Evolutionary conservation across 805 yeast species (phyloP).

Genomic region (Metschnikowia anglica): DNA sequence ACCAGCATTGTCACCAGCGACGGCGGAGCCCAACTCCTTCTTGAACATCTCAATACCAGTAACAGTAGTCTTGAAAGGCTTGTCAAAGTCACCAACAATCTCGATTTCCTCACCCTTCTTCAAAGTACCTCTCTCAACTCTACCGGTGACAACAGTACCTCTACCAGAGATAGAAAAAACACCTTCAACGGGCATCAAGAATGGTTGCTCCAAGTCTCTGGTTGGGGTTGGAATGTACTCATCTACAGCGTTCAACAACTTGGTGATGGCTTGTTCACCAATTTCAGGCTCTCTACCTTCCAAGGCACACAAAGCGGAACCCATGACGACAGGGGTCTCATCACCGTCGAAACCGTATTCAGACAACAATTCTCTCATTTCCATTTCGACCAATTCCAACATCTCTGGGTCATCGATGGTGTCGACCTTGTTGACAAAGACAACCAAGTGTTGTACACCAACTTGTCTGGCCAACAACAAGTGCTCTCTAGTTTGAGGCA

Average conservation of each 20-base stretch:
- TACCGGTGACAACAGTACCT: constrained; percentile 99
- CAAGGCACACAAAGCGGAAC: constrained; percentile 96
- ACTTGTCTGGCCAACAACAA: constrained; percentile 97
- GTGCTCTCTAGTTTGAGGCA: constrained; percentile 99
- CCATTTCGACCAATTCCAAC: constrained; percentile 99
- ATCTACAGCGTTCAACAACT: constrained; percentile 89
- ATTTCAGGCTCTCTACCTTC: constrained; percentile 87
- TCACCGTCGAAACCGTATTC: constrained; percentile 98
- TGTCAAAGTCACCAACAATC: constrained; percentile 87
- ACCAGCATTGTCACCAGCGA: constrained; percentile 99
- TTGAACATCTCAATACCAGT: constrained; percentile 99
- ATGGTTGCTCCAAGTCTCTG: constrained; percentile 95
- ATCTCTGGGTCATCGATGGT: constrained; percentile 98
- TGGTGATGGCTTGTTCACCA: constrained; percentile 80
- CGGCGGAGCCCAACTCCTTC: constrained; percentile 95
- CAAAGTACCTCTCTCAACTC: constrained; percentile 97
- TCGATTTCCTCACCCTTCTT: constrained; percentile 99
- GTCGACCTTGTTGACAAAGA: constrained; percentile 96
- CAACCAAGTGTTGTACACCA: constrained; percentile 97
- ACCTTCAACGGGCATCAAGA: constrained; percentile 96
- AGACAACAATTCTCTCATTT: constrained; percentile 93
- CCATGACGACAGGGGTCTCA: constrained; percentile 96
- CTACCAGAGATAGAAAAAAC: constrained; percentile 98
- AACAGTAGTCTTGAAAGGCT: constrained; percentile 88
- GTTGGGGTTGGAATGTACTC: constrained; percentile 93